These are phyloP conservation scores for Pseudogymnoascus sp. DNA, from an alignment of 2,329 filamentous ascomycete genomes.

Conservation along the genomic window DNA sequence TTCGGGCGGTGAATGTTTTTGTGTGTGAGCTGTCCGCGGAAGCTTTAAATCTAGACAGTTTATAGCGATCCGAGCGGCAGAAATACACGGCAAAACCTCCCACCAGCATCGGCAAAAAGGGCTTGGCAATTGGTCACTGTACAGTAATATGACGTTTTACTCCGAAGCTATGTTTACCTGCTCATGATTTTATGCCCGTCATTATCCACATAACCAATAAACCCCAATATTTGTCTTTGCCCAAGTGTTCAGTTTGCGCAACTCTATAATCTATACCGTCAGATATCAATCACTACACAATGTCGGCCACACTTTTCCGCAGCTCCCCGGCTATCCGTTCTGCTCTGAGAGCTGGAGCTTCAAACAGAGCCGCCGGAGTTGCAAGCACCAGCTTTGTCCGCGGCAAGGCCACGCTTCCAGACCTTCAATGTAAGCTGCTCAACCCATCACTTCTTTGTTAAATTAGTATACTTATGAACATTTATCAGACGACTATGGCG, in stretches of 20 bases:
- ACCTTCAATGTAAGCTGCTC: slow-evolving; percentile 61
- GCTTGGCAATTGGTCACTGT: not conserved
- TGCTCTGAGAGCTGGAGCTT: slow-evolving; percentile 59
- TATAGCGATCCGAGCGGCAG: not conserved
- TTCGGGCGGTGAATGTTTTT: not conserved
- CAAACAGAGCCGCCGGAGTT: slow-evolving; percentile 55
- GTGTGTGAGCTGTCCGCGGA: not conserved
- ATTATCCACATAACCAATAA: not conserved
- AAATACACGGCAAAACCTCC: not conserved
- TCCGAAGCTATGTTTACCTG: slow-evolving; percentile 1
- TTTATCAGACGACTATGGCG: slow-evolving; percentile 79
- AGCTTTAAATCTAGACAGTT: not conserved
- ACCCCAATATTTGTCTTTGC: not conserved
- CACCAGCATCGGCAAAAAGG: not conserved
- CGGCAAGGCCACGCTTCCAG: slow-evolving; percentile 86
- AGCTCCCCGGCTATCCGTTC: slow-evolving; percentile 58
- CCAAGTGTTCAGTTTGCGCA: not conserved
- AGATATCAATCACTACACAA: slow-evolving; percentile 30
- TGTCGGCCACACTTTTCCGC: slow-evolving; percentile 71
- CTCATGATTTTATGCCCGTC: slow-evolving; percentile 1
- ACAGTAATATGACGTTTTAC: slow-evolving; percentile 5
- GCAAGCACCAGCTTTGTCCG: slow-evolving; percentile 70
- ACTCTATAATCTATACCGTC: not conserved
- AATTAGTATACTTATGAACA: not conserved
- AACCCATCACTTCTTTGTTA: not conserved